These are phyloP conservation scores for Moniliophthora roreri DNA, from an alignment of 1,284 basidiomycete species.

Conservation along the genomic window DNA sequence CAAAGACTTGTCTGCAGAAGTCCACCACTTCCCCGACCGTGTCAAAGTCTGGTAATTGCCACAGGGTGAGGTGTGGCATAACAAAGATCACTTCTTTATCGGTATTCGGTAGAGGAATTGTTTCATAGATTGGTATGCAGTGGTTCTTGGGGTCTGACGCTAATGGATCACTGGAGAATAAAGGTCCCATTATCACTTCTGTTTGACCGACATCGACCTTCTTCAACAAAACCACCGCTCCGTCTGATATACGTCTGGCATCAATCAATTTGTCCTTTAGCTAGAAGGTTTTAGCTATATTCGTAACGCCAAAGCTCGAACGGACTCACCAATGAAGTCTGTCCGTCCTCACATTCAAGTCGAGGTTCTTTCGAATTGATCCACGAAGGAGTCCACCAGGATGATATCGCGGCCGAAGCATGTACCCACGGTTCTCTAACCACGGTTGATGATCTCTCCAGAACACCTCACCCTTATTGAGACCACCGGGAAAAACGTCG, in stretches of 20 bases:
- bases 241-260: neutral
- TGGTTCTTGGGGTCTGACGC: neutral
- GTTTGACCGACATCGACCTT: too few species aligned
- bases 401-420: too few species aligned
- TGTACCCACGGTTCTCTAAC: too few species aligned
- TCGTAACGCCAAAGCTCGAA: neutral
- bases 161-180: neutral
- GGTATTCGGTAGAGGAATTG: neutral
- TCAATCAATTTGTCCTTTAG: neutral
- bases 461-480: too few species aligned
- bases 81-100: neutral
- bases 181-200: neutral
- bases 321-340: neutral
- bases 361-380: neutral
- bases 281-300: too few species aligned
- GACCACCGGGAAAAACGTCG: too few species aligned
- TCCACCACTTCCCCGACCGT: conserved; percentile 35
- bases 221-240: neutral
- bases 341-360: neutral
- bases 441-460: too few species aligned
- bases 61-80: conserved; percentile 22
- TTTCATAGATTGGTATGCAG: neutral
- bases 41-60: conserved; percentile 25
- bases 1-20: too few species aligned
- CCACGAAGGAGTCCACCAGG: conserved; percentile 25